A percentile compares a stretch with the other conserved stretches of the same genome.
These are phyloP conservation scores for Lolium perenne DNA, from an alignment of 176 grass and related monocot genomes.

Conservation along the genomic window DNA sequence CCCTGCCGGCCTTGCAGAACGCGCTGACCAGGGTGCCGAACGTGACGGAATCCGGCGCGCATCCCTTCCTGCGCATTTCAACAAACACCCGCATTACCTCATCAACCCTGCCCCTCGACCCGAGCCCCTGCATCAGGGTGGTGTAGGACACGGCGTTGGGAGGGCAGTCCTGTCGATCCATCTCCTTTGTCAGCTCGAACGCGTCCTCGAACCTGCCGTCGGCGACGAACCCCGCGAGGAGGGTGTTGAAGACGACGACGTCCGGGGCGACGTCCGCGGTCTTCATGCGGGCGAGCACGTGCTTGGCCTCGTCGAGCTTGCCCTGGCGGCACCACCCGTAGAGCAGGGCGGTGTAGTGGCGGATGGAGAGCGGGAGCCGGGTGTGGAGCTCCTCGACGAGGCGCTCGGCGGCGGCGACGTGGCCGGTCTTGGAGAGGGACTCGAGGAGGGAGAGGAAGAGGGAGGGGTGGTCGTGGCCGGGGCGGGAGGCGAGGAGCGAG, in stretches of 20 bases:
- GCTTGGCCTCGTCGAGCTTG: constrained; percentile 91
- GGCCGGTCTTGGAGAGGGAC: constrained; percentile 65
- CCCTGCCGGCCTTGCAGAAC: constrained; percentile 81
- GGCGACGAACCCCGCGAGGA: constrained; percentile 76
- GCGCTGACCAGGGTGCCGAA: constrained; percentile 72
- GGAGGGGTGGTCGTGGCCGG: constrained; percentile 49
- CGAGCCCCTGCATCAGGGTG: constrained; percentile 89
- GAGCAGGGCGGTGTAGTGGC: constrained; percentile 85
- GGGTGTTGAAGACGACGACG: constrained; percentile 88
- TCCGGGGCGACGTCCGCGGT: constrained; percentile 70
- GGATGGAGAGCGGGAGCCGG: constrained; percentile 56
- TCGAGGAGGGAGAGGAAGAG: constrained; percentile 66
- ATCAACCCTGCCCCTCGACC: constrained; percentile 72
- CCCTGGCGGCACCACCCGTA: constrained; percentile 94
- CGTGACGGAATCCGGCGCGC: constrained; percentile 63
- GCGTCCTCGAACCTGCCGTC: constrained; percentile 86
- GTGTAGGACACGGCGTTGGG: constrained; percentile 93
- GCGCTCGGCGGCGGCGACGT: constrained; percentile 64
- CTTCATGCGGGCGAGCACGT: constrained; percentile 84
- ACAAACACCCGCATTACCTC: constrained; percentile 92
- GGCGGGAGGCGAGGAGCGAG: constrained; percentile 57
- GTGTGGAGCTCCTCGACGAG: constrained; percentile 83
- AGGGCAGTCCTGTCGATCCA: constrained; percentile 67
- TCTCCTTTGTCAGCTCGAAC: constrained; percentile 72
- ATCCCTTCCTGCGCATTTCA: constrained; percentile 86